These are phyloP conservation scores for Pittosporum tobira DNA, from an alignment of 129 eudicot species.

Conservation along the genomic window DNA sequence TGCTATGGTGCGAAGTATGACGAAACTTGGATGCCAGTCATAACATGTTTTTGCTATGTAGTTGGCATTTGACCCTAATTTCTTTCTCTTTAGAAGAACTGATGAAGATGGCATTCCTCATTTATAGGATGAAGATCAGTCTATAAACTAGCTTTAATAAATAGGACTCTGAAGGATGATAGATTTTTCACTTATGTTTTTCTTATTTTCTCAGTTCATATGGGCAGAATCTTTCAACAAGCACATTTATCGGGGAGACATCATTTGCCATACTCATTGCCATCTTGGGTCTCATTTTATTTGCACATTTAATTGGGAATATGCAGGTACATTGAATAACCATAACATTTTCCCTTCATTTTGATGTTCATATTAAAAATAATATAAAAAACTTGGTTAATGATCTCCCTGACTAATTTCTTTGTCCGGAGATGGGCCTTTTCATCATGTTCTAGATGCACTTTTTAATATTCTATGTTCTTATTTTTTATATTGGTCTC, in stretches of 20 bases:
- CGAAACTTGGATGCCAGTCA: no score
- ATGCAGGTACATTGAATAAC: constrained; percentile 61
- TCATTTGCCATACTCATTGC: constrained; percentile 93
- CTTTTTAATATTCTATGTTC: background rate
- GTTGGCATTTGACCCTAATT: no score
- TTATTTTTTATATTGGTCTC: background rate
- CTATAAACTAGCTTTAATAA: background rate
- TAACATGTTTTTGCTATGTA: no score
- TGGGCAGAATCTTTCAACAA: constrained; percentile 87
- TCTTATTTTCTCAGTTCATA: constrained; percentile 55
- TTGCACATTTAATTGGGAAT: constrained; percentile 95
- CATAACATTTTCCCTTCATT: constrained; percentile 5
- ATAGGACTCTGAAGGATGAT: background rate
- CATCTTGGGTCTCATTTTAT: constrained; percentile 85
- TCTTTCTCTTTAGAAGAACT: no score
- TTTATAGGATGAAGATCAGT: background rate
- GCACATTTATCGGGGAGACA: constrained; percentile 85
- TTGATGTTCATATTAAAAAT: background rate
- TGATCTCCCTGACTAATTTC: background rate
- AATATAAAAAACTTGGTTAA: no score
- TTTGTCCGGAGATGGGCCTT: no score
- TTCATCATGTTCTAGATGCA: no score
- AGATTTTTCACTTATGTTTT: background rate
- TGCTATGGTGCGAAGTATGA: no score
- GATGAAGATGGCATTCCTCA: no score